Percentiles rank a stretch among this genome's conserved stretches.
Conservation (phyloP, 495 filamentous ascomycete species). For the Xylaria bambusicola region DNA sequence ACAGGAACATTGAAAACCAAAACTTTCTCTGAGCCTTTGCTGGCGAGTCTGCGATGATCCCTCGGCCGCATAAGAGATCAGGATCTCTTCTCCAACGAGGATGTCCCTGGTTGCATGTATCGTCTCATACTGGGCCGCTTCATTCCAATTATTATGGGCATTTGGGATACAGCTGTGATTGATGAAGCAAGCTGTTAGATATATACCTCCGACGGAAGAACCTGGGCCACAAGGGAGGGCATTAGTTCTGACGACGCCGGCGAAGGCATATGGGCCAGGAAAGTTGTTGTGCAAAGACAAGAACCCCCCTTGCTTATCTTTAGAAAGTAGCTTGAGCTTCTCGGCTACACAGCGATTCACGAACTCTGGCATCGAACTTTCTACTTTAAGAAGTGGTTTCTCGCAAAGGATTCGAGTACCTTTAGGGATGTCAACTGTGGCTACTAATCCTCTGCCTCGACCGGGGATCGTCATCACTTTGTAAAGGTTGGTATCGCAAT, state of each 20-base stretch:
- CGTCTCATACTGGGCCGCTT: slow-evolving; percentile 27
- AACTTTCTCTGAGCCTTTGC: slow-evolving; percentile 34
- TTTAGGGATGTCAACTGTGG: slow-evolving; percentile 36
- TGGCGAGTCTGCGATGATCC: slow-evolving; percentile 28
- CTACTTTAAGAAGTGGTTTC: slow-evolving; percentile 39
- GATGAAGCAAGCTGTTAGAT: slow-evolving; percentile 36
- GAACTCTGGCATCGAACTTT: slow-evolving; percentile 23
- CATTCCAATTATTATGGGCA: slow-evolving; percentile 42
- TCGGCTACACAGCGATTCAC: slow-evolving; percentile 33
- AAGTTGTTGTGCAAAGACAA: slow-evolving; percentile 46
- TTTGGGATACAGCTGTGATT: slow-evolving; percentile 50
- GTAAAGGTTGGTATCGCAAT: slow-evolving; percentile 28
- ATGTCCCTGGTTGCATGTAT: slow-evolving; percentile 42
- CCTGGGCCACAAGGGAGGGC: slow-evolving; percentile 38
- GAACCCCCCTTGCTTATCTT: slow-evolving; percentile 42
- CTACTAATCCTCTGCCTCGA: slow-evolving; percentile 43
- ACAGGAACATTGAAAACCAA: slow-evolving; percentile 39
- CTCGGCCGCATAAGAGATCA: slow-evolving; percentile 39
- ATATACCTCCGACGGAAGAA: slow-evolving; percentile 37
- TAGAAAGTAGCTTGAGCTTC: slow-evolving; percentile 36
- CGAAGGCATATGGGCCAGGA: slow-evolving; percentile 35
- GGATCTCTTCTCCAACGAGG: slow-evolving; percentile 43
- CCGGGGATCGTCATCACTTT: slow-evolving; percentile 38
- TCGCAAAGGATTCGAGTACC: slow-evolving; percentile 47
- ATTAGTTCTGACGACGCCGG: slow-evolving; percentile 43